Evolutionary conservation across 805 yeast species (phyloP).

Genomic region (Metschnikowia lunata): DNA sequence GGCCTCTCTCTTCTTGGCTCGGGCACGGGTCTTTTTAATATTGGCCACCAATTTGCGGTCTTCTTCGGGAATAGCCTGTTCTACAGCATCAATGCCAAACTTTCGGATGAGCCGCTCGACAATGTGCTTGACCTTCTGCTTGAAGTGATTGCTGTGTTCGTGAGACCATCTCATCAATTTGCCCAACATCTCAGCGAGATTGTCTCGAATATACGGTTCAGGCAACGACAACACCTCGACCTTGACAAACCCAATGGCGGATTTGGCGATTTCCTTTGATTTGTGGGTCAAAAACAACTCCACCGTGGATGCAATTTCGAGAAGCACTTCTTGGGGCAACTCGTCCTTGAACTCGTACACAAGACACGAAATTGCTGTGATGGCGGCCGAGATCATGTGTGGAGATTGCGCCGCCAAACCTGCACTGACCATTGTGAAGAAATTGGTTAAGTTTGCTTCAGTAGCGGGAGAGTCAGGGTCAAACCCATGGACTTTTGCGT

Average conservation of each 20-base stretch:
- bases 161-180: slow-evolving; percentile 89
- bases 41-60: slow-evolving; percentile 79
- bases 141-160: slow-evolving; percentile 94
- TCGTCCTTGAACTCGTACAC: slow-evolving; percentile 77
- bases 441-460: slow-evolving; percentile 71
- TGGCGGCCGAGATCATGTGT: slow-evolving; percentile 92
- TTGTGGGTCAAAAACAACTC: slow-evolving; percentile 87
- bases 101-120: slow-evolving; percentile 86
- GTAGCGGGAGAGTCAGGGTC: slow-evolving; percentile 59
- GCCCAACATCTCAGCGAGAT: slow-evolving; percentile 59
- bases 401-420: slow-evolving; percentile 93
- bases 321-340: slow-evolving; percentile 54
- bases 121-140: slow-evolving; percentile 86
- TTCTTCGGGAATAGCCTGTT: slow-evolving; percentile 81
- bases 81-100: slow-evolving; percentile 85
- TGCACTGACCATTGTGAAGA: slow-evolving; percentile 89
- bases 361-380: slow-evolving; percentile 83
- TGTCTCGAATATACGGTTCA: slow-evolving; percentile 63
- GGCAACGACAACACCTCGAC: slow-evolving; percentile 83
- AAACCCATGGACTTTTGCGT: slow-evolving; percentile 63
- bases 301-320: slow-evolving; percentile 80
- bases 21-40: slow-evolving; percentile 78
- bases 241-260: slow-evolving; percentile 91
- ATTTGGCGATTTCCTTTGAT: slow-evolving; percentile 88
- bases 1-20: slow-evolving; percentile 71